phyloP scores from a whole-genome alignment of 345 rosid species.

The Corchorus capsularis region DNA sequence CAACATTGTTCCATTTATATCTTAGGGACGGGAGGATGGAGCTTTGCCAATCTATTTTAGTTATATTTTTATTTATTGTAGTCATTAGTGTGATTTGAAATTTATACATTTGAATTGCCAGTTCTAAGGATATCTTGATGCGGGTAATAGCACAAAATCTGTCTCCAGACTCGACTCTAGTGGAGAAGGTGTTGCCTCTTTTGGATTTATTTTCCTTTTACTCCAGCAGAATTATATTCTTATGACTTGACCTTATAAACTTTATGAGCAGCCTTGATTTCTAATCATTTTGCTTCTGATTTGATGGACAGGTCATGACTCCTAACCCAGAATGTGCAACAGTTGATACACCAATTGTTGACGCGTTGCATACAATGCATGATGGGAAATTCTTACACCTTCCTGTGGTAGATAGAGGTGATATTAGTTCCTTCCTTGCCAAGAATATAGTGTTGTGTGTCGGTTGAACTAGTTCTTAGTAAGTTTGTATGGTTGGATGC shows the following conservation, averaged over 20 bases:
- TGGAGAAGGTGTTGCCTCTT: constrained; percentile 69
- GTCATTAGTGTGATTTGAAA: constrained; percentile 12
- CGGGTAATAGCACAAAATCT: constrained; percentile 86
- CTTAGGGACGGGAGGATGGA: constrained; percentile 8
- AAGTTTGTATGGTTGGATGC: constrained; percentile 33
- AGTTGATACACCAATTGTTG: constrained; percentile 87
- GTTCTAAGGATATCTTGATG: constrained; percentile 98
- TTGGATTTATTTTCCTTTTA: neutral
- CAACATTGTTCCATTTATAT: neutral
- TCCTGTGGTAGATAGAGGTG: constrained; percentile 89
- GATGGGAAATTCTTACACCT: constrained; percentile 98
- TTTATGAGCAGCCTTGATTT: neutral
- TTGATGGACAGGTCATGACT: constrained; percentile 81
- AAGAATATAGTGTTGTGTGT: constrained; percentile 20
- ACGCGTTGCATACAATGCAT: constrained; percentile 94
- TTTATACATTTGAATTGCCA: constrained; percentile 33
- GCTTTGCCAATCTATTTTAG: neutral
- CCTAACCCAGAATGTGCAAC: constrained; percentile 93
- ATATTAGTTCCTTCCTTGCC: constrained; percentile 7
- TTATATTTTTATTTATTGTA: neutral
- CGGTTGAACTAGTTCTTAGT: constrained; percentile 22
- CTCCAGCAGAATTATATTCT: neutral
- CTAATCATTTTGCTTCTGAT: constrained; percentile 15
- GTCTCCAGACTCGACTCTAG: constrained; percentile 66
- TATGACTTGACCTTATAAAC: neutral